Conservation (phyloP, 1,139 yeast species). For the Petasospora rhodanensis region DNA sequence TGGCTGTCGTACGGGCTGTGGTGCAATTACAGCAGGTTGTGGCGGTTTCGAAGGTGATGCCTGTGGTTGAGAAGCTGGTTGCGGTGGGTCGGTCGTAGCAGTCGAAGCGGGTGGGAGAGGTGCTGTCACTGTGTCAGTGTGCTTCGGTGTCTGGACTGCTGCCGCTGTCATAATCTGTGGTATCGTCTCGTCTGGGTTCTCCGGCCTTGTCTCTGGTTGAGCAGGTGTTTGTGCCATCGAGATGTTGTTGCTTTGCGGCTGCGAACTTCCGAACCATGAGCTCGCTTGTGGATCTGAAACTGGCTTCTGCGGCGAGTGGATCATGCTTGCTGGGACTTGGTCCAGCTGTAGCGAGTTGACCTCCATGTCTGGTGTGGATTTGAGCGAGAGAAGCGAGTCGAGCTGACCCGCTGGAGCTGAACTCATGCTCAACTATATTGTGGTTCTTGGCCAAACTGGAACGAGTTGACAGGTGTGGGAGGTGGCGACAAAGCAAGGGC, state of each 20-base stretch:
- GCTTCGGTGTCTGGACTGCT: too few relatives aligned
- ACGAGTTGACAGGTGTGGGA: not conserved
- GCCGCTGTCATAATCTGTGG: conserved; percentile 7
- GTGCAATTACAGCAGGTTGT: not conserved
- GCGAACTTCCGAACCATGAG: too few relatives aligned
- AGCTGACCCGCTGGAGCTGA: conserved; percentile 6
- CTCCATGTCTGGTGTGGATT: conserved; percentile 14
- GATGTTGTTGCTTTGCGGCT: too few relatives aligned
- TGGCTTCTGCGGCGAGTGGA: too few relatives aligned
- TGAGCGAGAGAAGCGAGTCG: conserved; percentile 12
- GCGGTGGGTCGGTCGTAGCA: too few relatives aligned
- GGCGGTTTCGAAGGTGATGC: conserved; percentile 6
- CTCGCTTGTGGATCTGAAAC: too few relatives aligned
- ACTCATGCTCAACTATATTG: not conserved
- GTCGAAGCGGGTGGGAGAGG: too few relatives aligned
- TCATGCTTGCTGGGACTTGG: conserved; percentile 3
- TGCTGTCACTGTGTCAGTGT: too few relatives aligned
- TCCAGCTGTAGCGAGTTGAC: conserved; percentile 13
- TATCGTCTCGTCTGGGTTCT: conserved; percentile 15
- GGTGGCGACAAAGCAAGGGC: not conserved
- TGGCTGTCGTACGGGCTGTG: conserved; percentile 1
- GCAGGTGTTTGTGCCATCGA: too few relatives aligned
- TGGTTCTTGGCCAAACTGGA: too few relatives aligned
- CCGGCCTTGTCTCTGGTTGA: too few relatives aligned
- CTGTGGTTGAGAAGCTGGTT: too few relatives aligned